Evolutionary conservation across 345 rosid species (phyloP).

Genomic region (Brassica napus): Da-Ae NC_063442.1:30234001-30234500

Average conservation of each 20-base stretch:
- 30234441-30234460: background rate
- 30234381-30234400: constrained; percentile 85
- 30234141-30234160: constrained; percentile 80
- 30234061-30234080: background rate
- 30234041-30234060: background rate
- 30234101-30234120: constrained; percentile 92
- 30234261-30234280: constrained; percentile 97
- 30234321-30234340: constrained; percentile 95
- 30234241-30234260: constrained; percentile 94
- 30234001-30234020: constrained; percentile 89
- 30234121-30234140: constrained; percentile 82
- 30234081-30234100: constrained; percentile 93
- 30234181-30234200: constrained; percentile 94
- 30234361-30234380: constrained; percentile 86
- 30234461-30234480: constrained; percentile 72
- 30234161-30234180: constrained; percentile 81
- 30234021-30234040: background rate
- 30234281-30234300: constrained; percentile 94
- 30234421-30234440: background rate
- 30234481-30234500: constrained; percentile 96
- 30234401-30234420: background rate
- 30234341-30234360: constrained; percentile 85
- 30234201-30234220: constrained; percentile 72
- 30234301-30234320: constrained; percentile 90
- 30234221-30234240: constrained; percentile 89